Base-by-base conservation (phyloP, 2,329 filamentous ascomycete genomes). In the Oidium heveae region DNA sequence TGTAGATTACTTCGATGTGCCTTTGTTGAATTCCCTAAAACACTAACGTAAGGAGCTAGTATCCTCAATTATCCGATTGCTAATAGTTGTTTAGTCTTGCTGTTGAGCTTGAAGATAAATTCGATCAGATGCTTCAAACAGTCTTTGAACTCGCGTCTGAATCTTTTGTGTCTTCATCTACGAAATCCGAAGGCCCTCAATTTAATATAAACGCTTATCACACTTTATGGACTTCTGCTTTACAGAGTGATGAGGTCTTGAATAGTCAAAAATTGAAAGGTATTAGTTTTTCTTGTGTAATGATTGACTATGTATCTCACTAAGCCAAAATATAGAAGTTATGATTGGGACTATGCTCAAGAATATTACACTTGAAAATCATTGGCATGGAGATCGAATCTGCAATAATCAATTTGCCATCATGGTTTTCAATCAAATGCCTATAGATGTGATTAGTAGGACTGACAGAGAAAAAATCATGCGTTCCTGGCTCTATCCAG, bases 391-490 rank as follows among this genome's bases (percentile, higher is more conserved):
- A 13, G 58, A 58, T 12, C 36, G 55, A 10, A 10, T 55, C 12
- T 36, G 50, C 2, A 61, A 55, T 36, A 64, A 64, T 50, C 39
- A 39, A 16, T 60, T 62, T n/a, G 58, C 63, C n/a, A 53, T 62
- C 36, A 53, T 57, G 13, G 59, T 58, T 54, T 54, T 66, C n/a
- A 54, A 59, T 13, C 55, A 58, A 36, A 32, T 65, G 5, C 63
- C 62, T 18, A 34, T 62, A 9, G 70, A 72, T 51, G 63, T 66
- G 0, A 65, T 74, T 9, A 66, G 64, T 16, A 71, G 71, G 16
- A 62, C 63, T 22, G 66, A 71, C 24, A 68, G 72, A 53, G 72
- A 74, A 58, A 63, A 61, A 7, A 63, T 73, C 5, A 68, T 74
- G 66, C 58, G 56, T n/a, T 52, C 52, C n/a, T 65, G 61, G 61